Conservation (phyloP, 108 stramenopile genomes). For the Stephanodiscus minutulus region DNA sequence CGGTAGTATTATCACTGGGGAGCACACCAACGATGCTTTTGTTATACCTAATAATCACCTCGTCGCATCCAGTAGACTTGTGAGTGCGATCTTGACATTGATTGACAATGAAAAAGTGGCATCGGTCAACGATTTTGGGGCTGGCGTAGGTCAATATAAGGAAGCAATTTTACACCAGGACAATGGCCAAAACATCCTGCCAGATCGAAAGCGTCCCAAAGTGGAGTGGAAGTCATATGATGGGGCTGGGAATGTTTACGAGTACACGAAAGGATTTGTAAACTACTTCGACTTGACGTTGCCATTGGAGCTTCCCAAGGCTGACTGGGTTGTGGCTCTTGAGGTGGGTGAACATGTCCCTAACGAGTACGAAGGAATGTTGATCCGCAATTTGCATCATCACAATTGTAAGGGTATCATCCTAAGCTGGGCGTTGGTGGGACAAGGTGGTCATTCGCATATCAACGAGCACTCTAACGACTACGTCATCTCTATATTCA, state of each 20-base stretch:
- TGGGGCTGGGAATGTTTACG: conserved; percentile 34
- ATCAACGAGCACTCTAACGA: conserved; percentile 22
- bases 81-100: too few relatives aligned
- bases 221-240: conserved; percentile 37
- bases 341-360: conserved; percentile 46
- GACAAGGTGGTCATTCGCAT: conserved; percentile 15
- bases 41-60: too few relatives aligned
- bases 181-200: too few relatives aligned
- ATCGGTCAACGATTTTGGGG: too few relatives aligned
- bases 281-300: conserved; percentile 32
- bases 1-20: too few relatives aligned
- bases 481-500: conserved; percentile 14
- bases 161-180: too few relatives aligned
- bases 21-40: too few relatives aligned
- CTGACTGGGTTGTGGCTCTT: conserved; percentile 45
- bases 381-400: conserved; percentile 37
- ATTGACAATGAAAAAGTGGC: too few relatives aligned
- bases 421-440: conserved; percentile 28
- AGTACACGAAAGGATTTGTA: conserved; percentile 30
- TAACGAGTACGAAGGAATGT: conserved; percentile 39
- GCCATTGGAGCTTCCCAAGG: conserved; percentile 24
- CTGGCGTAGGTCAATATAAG: too few relatives aligned
- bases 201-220: too few relatives aligned
- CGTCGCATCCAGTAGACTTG: too few relatives aligned
- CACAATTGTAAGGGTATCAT: conserved; percentile 45